Base-by-base conservation (phyloP, 2,329 filamentous ascomycete species). In the Orbilia brochopaga region DNA sequence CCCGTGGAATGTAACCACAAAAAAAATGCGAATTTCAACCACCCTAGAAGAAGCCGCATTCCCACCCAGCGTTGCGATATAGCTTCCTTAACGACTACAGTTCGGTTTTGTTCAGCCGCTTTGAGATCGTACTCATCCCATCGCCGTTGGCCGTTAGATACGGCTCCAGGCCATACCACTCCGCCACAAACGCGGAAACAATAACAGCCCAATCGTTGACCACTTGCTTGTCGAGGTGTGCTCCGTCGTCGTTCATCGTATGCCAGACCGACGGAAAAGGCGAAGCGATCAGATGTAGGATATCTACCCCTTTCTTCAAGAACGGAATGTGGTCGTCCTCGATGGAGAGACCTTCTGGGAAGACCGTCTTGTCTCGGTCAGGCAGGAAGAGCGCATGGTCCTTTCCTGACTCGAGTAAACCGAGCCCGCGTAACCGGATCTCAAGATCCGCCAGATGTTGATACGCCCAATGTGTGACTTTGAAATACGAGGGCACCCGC, bases 311-410 rank as follows among this genome's bases (percentile, higher is more conserved):
- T 37, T 91, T 85, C 37, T 82, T 82, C 83, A 97, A 87, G 77
- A 99, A 99, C 0, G 94, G 94, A 3, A 97, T 79, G 78, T 99
- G 94, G 77, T 99, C 94, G 78, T 99, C 94, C 74, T 87, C 83
- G 8, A 96, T 86, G 13, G 82, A 79, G n/a, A 80, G 79, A 40
- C 79, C 78, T 46, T 79, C 46, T 73, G 74, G 80, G 76, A 90
- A 84, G 35, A 81, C 79, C 54, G 82, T 77, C 0, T 79, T 73
- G 23, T 78, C 78, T 79, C 88, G 90, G 19, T 83, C 81, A 0
- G 81, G 78, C 46, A 95, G 88, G 5, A 84, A 81, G 2, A 97
- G 81, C 78, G 96, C 96, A 0, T 80, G 78, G 46, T 77, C 75
- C 66, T 79, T 77, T 27, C 54, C 32, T 3, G 53, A 65, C 64